Conservation (phyloP, 2,329 filamentous ascomycete genomes). For the Neospermospora avenae region DNA sequence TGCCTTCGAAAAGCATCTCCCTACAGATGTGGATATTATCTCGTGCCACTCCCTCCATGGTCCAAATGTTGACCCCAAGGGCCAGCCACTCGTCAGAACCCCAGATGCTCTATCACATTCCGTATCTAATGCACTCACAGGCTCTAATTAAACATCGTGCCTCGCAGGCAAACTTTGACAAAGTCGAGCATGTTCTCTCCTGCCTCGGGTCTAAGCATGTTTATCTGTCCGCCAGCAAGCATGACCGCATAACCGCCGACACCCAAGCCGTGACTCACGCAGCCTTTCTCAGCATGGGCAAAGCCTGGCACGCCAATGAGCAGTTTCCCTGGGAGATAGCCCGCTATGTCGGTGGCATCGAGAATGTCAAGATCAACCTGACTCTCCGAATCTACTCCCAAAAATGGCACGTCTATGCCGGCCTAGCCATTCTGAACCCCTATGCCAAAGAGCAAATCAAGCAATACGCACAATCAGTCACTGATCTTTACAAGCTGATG, state of each 20-base stretch:
- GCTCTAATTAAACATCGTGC: slow-evolving; percentile 90
- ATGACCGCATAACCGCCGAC: slow-evolving; percentile 96
- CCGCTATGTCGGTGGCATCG: slow-evolving; percentile 95
- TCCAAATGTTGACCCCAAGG: slow-evolving; percentile 80
- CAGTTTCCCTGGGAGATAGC: slow-evolving; percentile 96
- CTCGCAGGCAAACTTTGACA: slow-evolving; percentile 68
- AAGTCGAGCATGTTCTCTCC: slow-evolving; percentile 77
- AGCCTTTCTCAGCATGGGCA: slow-evolving; percentile 95
- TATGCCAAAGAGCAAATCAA: slow-evolving; percentile 88
- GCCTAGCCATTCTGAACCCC: slow-evolving; percentile 93
- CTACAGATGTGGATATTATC: slow-evolving; percentile 84
- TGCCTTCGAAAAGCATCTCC: slow-evolving; percentile 87
- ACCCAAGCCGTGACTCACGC: slow-evolving; percentile 98
- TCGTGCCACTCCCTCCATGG: slow-evolving; percentile 97
- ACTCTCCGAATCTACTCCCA: slow-evolving; percentile 96
- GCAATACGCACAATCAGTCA: slow-evolving; percentile 90
- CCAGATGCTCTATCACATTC: background rate
- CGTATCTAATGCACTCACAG: slow-evolving; percentile 36
- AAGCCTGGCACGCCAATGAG: slow-evolving; percentile 90
- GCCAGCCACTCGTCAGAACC: slow-evolving; percentile 73
- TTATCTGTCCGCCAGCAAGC: slow-evolving; percentile 78
- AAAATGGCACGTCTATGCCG: slow-evolving; percentile 99
- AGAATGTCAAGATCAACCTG: slow-evolving; percentile 99
- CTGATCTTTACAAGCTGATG: slow-evolving; percentile 96
- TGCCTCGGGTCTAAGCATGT: slow-evolving; percentile 86